phyloP scores from a whole-genome alignment of 179 eudicot species.

The Nepenthes alata region DNA sequence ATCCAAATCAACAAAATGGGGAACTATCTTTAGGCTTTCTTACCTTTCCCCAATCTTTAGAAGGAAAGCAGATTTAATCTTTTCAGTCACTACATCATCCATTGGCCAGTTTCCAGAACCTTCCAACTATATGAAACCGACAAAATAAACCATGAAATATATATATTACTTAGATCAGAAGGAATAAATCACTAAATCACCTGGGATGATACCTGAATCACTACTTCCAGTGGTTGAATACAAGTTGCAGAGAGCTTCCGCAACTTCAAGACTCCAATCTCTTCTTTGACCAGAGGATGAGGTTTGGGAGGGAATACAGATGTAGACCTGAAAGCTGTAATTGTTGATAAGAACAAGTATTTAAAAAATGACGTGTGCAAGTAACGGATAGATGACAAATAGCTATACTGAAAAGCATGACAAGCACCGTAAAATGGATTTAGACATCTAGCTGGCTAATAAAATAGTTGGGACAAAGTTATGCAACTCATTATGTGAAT shows the following conservation, averaged over 20 bases:
- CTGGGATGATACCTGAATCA: slow-evolving; percentile 60
- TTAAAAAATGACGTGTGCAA: slow-evolving; percentile 1
- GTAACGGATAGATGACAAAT: neutral
- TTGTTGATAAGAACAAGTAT: slow-evolving; percentile 15
- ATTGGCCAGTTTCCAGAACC: slow-evolving; percentile 99
- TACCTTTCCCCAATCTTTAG: slow-evolving; percentile 85
- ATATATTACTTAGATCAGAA: neutral
- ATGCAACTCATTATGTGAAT: too few species aligned
- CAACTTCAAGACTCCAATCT: slow-evolving; percentile 19
- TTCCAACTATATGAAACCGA: slow-evolving; percentile 48
- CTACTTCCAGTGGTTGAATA: slow-evolving; percentile 67
- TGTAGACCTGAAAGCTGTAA: slow-evolving; percentile 81
- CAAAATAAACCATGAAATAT: neutral
- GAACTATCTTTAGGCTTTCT: slow-evolving; percentile 4
- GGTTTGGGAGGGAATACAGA: slow-evolving; percentile 80
- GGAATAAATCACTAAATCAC: slow-evolving; percentile 3
- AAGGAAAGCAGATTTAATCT: slow-evolving; percentile 86
- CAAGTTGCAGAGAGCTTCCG: slow-evolving; percentile 45
- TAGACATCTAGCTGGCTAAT: too few species aligned
- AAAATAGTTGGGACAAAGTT: too few species aligned
- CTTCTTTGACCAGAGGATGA: slow-evolving; percentile 61
- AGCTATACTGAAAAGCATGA: neutral
- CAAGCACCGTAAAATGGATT: too few species aligned
- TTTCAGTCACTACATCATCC: slow-evolving; percentile 81
- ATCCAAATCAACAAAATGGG: too few species aligned